Evolutionary conservation across 805 yeast genomes (phyloP).

Genomic region (Candida xiaguanensis): DNA sequence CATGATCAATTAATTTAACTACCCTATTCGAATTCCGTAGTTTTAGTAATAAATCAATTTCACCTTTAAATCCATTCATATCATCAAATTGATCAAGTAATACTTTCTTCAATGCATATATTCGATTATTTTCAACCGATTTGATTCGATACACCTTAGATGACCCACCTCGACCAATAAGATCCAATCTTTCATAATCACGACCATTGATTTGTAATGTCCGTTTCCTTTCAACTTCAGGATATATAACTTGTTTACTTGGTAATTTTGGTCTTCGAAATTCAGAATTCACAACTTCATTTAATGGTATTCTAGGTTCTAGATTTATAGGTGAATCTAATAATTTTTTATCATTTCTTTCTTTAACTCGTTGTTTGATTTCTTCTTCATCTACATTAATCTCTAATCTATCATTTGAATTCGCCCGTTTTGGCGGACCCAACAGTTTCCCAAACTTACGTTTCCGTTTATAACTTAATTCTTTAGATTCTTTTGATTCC

Average conservation of each 20-base stretch:
- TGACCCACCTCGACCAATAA: slow-evolving; percentile 88
- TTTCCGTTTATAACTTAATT: slow-evolving; percentile 18
- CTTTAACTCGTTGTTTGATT: slow-evolving; percentile 22
- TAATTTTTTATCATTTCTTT: slow-evolving; percentile 15
- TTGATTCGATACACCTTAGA: slow-evolving; percentile 85
- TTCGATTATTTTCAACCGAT: slow-evolving; percentile 44
- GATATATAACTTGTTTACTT: slow-evolving; percentile 8
- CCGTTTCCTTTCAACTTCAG: slow-evolving; percentile 22
- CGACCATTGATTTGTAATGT: slow-evolving; percentile 47
- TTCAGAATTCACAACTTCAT: slow-evolving; percentile 13
- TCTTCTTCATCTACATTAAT: slow-evolving; percentile 14
- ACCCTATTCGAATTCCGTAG: slow-evolving; percentile 64
- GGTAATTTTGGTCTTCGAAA: slow-evolving; percentile 35
- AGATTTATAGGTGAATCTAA: background rate
- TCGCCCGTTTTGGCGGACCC: slow-evolving; percentile 51
- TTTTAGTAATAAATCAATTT: slow-evolving; percentile 67
- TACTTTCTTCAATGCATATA: slow-evolving; percentile 80
- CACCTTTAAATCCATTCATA: slow-evolving; percentile 81
- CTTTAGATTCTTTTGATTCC: slow-evolving; percentile 2
- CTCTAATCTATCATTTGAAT: slow-evolving; percentile 6
- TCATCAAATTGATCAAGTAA: slow-evolving; percentile 79
- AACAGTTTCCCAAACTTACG: slow-evolving; percentile 35
- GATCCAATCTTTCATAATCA: slow-evolving; percentile 69
- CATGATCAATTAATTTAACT: slow-evolving; percentile 71
- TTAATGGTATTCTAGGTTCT: slow-evolving; percentile 7